phyloP scores from a whole-genome alignment of 2,329 filamentous ascomycete genomes.

The Paecilomyces dactylethromorphus region DNA sequence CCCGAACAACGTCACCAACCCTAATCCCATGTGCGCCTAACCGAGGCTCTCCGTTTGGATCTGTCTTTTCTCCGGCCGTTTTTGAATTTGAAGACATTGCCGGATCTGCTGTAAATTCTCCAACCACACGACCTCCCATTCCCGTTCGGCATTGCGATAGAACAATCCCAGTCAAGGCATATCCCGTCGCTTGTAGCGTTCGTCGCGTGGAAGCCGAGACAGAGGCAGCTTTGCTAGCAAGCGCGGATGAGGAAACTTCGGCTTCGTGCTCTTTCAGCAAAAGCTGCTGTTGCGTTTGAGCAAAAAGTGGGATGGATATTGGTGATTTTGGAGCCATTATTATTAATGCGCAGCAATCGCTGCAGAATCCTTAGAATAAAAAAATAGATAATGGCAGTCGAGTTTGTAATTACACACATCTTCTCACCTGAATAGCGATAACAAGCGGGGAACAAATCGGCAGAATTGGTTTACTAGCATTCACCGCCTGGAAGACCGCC shows the following conservation, averaged over 20 bases:
- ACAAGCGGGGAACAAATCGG: neutral
- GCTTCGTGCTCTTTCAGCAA: slow-evolving; percentile 38
- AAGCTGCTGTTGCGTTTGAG: slow-evolving; percentile 35
- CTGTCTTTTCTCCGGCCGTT: slow-evolving; percentile 18
- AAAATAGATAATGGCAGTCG: neutral
- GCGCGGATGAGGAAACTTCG: slow-evolving; percentile 37
- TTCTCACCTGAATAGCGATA: neutral
- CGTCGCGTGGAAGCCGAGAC: slow-evolving; percentile 37
- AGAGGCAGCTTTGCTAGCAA: slow-evolving; percentile 32
- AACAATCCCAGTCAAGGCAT: slow-evolving; percentile 47
- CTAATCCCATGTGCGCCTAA: slow-evolving; percentile 42
- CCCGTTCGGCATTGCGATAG: slow-evolving; percentile 76
- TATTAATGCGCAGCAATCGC: neutral
- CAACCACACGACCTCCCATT: slow-evolving; percentile 79
- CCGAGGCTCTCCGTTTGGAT: slow-evolving; percentile 32
- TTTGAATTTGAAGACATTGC: slow-evolving; percentile 47
- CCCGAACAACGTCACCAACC: slow-evolving; percentile 42
- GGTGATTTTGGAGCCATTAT: slow-evolving; percentile 12
- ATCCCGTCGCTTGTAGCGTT: slow-evolving; percentile 35
- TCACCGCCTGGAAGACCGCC: neutral
- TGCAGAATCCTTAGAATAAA: neutral
- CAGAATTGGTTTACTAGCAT: neutral
- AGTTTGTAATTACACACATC: neutral
- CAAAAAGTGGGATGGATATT: slow-evolving; percentile 35
- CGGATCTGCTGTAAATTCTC: slow-evolving; percentile 70